Evolutionary conservation across 2,329 filamentous ascomycete species (phyloP).

Genomic region (Diaporthe longicolla): DNA sequence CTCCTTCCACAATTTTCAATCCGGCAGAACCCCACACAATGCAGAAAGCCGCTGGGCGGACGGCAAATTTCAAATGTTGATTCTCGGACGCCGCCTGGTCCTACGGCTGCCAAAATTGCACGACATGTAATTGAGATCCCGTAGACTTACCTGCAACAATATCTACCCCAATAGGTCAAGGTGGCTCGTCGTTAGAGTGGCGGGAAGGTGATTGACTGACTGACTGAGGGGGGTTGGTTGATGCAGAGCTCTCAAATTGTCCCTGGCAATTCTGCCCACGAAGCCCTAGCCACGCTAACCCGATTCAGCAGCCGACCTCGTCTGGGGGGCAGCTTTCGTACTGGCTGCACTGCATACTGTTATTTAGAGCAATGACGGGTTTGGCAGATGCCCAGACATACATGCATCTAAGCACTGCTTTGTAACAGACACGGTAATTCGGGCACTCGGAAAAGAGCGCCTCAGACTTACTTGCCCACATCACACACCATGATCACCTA

Average conservation of each 20-base stretch:
- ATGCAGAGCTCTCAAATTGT: constrained; percentile 42
- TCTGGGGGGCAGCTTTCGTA: constrained; percentile 1
- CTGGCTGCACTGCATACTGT: neutral
- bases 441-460: neutral
- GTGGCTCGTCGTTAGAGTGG: constrained; percentile 33
- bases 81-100: neutral
- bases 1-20: constrained; percentile 42
- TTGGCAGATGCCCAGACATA: neutral
- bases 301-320: constrained; percentile 56
- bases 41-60: constrained; percentile 28
- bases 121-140: neutral
- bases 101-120: constrained; percentile 12
- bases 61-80: constrained; percentile 25
- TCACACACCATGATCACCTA: neutral
- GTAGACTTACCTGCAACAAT: constrained; percentile 38
- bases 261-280: constrained; percentile 43
- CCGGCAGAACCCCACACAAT: constrained; percentile 41
- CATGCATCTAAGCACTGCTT: neutral
- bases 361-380: neutral
- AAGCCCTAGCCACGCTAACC: constrained; percentile 50
- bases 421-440: constrained; percentile 28
- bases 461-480: neutral
- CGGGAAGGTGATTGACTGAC: constrained; percentile 37
- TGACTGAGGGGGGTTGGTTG: constrained; percentile 30
- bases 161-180: constrained; percentile 25